A percentile compares a stretch with the other conserved stretches of the same genome.
Conservation (phyloP, 2,329 filamentous ascomycete species). For the Lojkania enalia region DNA sequence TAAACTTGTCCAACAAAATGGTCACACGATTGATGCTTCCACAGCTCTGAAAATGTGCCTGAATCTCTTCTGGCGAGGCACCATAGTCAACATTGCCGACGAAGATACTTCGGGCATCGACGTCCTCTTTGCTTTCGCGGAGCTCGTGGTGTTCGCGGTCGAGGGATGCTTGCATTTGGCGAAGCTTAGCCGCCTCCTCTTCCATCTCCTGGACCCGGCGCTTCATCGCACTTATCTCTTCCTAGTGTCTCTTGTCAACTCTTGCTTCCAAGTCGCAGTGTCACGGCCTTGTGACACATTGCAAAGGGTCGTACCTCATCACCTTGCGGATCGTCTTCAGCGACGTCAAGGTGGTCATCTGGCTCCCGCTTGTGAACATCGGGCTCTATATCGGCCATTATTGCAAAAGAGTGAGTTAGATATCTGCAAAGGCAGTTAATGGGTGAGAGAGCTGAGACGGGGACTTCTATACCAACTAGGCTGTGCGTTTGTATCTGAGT, state of each 20-base stretch:
- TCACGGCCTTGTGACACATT: background rate
- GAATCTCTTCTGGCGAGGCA: constrained; percentile 94
- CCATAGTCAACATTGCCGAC: constrained; percentile 99
- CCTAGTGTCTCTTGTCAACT: constrained; percentile 21
- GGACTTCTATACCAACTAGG: background rate
- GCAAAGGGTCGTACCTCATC: constrained; percentile 5
- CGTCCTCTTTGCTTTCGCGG: constrained; percentile 91
- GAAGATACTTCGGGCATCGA: constrained; percentile 94
- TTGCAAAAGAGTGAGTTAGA: background rate
- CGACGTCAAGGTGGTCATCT: constrained; percentile 38
- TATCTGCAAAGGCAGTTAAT: too few relatives aligned
- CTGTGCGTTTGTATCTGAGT: background rate
- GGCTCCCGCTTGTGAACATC: constrained; percentile 34
- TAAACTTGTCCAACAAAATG: constrained; percentile 97
- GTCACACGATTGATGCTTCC: constrained; percentile 98
- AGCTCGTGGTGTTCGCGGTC: constrained; percentile 83
- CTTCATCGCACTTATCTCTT: constrained; percentile 56
- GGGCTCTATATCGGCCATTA: constrained; percentile 37
- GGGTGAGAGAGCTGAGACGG: background rate
- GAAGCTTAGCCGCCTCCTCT: constrained; percentile 61
- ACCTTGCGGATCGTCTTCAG: constrained; percentile 36
- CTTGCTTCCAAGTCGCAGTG: background rate
- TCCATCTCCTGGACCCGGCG: constrained; percentile 60
- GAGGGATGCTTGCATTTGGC: constrained; percentile 62
- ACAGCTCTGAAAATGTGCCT: constrained; percentile 96